phyloP scores from a whole-genome alignment of 2,329 filamentous ascomycete species.

The Trichoderma koningiopsis region DNA sequence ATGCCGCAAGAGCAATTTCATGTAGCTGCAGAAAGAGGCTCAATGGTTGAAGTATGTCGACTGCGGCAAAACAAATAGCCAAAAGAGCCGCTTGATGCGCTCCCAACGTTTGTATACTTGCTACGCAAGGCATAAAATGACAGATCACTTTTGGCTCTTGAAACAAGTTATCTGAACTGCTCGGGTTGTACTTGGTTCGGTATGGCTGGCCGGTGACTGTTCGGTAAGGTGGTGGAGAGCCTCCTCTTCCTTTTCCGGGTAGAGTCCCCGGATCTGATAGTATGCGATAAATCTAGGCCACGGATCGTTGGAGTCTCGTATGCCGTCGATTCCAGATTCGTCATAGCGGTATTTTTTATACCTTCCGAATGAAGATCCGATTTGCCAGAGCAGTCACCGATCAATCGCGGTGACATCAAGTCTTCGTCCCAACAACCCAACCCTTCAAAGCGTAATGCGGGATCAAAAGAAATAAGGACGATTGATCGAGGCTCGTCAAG shows the following conservation, averaged over 20 bases:
- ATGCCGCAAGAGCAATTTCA: neutral
- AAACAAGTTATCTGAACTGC: neutral
- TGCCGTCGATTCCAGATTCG: neutral
- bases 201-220: neutral
- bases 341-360: neutral
- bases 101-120: neutral
- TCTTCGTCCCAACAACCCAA: constrained; percentile 26
- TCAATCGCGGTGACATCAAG: neutral
- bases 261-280: neutral
- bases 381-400: neutral
- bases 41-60: neutral
- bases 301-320: neutral
- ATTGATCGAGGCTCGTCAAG: constrained; percentile 29
- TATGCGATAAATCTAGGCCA: constrained; percentile 21
- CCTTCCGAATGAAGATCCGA: neutral
- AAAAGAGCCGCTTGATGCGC: neutral
- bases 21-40: neutral
- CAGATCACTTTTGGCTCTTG: neutral
- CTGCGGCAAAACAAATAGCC: neutral
- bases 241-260: constrained; percentile 3
- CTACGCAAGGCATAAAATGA: neutral
- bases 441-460: constrained; percentile 32
- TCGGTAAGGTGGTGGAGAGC: neutral
- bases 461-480: constrained; percentile 38
- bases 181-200: neutral